Conservation (phyloP, 352 stramenopile genomes). For the Pythium dissimile region DNA sequence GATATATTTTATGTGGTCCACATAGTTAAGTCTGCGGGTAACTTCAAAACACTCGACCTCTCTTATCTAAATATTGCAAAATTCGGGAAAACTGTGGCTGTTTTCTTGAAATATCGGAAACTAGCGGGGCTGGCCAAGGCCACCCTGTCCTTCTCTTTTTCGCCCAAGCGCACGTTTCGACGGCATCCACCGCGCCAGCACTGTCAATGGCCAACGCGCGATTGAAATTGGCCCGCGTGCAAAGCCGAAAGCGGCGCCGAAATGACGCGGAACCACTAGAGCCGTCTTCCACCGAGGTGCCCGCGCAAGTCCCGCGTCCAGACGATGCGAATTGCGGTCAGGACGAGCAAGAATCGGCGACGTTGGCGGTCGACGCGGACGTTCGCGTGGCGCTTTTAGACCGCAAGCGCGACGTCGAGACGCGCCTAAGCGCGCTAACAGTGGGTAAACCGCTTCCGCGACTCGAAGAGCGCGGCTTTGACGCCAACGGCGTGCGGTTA, state of each 20-base stretch:
- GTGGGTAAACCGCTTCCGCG: constrained; percentile 39
- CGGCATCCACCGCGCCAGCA: neutral
- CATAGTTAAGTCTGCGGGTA: neutral
- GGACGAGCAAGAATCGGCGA: constrained; percentile 2
- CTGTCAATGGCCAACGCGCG: constrained; percentile 66
- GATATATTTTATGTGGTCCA: constrained; percentile 7
- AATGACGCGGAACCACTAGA: constrained; percentile 22
- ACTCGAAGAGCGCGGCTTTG: constrained; percentile 31
- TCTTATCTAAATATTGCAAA: constrained; percentile 5
- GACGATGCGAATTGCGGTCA: constrained; percentile 4
- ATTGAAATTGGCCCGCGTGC: constrained; percentile 53
- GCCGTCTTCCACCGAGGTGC: constrained; percentile 22
- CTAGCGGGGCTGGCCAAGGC: neutral
- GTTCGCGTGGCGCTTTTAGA: constrained; percentile 32
- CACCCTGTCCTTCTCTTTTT: neutral
- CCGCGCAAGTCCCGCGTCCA: constrained; percentile 7
- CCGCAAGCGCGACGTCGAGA: constrained; percentile 41
- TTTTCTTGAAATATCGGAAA: too few species aligned
- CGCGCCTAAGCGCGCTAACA: constrained; percentile 37
- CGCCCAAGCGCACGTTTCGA: neutral
- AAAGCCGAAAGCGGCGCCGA: constrained; percentile 25
- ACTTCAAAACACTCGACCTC: neutral
- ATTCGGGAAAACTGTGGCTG: too few species aligned
- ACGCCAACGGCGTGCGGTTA: constrained; percentile 36
- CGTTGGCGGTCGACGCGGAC: constrained; percentile 1